Conservation (phyloP, 257 asterid species). For the Verbascum thapsus region DNA sequence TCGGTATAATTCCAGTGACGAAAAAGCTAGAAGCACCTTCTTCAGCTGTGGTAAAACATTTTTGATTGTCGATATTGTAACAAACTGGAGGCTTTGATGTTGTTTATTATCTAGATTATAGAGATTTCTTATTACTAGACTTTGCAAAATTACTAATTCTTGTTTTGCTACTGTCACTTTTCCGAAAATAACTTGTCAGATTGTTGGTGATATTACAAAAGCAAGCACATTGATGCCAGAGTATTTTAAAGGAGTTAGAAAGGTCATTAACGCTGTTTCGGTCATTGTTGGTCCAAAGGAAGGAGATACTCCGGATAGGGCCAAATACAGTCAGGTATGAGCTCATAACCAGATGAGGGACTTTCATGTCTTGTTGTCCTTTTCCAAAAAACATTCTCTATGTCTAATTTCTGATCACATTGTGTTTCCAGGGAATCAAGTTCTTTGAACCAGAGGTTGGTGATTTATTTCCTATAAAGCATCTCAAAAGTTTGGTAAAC, state of each 20-base stretch:
- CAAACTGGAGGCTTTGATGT: neutral
- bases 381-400: neutral
- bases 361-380: neutral
- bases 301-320: constrained; percentile 98
- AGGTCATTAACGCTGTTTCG: constrained; percentile 82
- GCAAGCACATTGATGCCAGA: constrained; percentile 78
- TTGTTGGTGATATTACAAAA: constrained; percentile 87
- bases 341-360: constrained; percentile 16
- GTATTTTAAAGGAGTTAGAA: constrained; percentile 80
- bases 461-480: constrained; percentile 34
- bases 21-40: constrained; percentile 3
- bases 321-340: constrained; percentile 85
- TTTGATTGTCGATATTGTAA: neutral
- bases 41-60: neutral
- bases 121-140: neutral
- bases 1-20: constrained; percentile 6
- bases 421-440: constrained; percentile 76
- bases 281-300: constrained; percentile 99
- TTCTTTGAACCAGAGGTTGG: constrained; percentile 98
- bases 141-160: neutral
- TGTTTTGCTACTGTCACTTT: neutral
- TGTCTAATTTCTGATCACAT: constrained; percentile 16
- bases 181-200: constrained; percentile 41
- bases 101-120: neutral
- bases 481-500: constrained; percentile 26